A percentile compares a stretch with the other conserved stretches of the same genome.
Evolutionary conservation across 768 basidiomycete genomes (phyloP).

Genomic region (Lactarius hengduanensis): DNA sequence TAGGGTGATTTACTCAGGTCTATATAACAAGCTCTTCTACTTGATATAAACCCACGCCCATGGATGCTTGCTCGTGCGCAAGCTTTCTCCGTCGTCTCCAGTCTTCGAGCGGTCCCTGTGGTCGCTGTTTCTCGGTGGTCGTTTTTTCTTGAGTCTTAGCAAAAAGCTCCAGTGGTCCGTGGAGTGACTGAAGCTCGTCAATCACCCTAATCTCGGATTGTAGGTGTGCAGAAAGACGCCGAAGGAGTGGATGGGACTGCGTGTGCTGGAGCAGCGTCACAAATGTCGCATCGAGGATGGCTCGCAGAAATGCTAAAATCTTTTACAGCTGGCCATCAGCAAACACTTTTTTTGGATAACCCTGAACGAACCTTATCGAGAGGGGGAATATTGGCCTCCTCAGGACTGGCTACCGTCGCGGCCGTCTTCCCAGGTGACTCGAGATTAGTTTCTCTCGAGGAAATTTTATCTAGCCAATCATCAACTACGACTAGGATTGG

Average conservation of each 20-base stretch:
- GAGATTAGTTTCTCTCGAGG: slow-evolving; percentile 29
- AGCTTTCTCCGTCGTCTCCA: slow-evolving; percentile 46
- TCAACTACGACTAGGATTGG: slow-evolving; percentile 48
- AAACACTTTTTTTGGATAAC: slow-evolving; percentile 26
- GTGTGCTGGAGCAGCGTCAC: slow-evolving; percentile 62
- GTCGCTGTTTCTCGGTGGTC: slow-evolving; percentile 41
- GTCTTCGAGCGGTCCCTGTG: slow-evolving; percentile 30
- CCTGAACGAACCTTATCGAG: slow-evolving; percentile 20
- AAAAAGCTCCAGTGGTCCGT: slow-evolving; percentile 64
- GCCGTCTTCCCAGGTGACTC: slow-evolving; percentile 33
- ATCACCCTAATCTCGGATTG: slow-evolving; percentile 53
- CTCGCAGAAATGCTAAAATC: slow-evolving; percentile 61
- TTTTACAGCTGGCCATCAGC: slow-evolving; percentile 33
- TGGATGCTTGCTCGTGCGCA: slow-evolving; percentile 50
- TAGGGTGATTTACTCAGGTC: background rate
- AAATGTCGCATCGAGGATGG: slow-evolving; percentile 70
- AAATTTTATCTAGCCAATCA: slow-evolving; percentile 46
- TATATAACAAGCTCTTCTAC: slow-evolving; percentile 68
- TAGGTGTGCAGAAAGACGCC: slow-evolving; percentile 48
- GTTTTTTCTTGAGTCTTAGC: slow-evolving; percentile 51
- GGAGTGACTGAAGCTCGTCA: slow-evolving; percentile 52
- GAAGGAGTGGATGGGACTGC: slow-evolving; percentile 55
- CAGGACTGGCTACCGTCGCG: slow-evolving; percentile 30
- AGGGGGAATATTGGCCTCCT: slow-evolving; percentile 38
- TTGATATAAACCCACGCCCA: slow-evolving; percentile 64